Conservation (phyloP, 2,329 filamentous ascomycete species). For the Blastomyces gilchristii region DNA sequence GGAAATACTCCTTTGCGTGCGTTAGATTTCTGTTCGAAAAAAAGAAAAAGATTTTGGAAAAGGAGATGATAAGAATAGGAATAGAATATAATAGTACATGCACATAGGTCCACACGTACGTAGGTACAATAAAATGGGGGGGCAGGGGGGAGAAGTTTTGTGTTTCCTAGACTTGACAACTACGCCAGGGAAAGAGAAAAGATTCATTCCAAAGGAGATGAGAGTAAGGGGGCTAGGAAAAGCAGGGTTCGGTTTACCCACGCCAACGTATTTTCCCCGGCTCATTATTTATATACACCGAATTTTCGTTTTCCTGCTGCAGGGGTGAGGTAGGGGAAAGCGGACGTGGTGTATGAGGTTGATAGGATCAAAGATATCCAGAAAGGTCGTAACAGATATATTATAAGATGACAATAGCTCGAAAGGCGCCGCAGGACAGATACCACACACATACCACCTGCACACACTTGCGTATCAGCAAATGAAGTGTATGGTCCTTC, state of each 20-base stretch:
- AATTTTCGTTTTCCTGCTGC: background rate
- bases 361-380: background rate
- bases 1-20: background rate
- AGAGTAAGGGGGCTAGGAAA: background rate
- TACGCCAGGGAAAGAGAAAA: background rate
- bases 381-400: background rate
- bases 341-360: no score
- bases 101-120: background rate
- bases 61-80: background rate
- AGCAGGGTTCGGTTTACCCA: background rate
- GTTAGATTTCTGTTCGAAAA: background rate
- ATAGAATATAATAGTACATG: background rate
- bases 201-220: background rate
- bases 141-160: background rate
- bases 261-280: background rate
- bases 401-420: background rate
- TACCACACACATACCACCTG: background rate
- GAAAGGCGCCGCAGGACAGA: background rate
- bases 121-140: background rate
- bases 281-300: background rate
- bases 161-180: background rate
- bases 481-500: no score
- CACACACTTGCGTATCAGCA: background rate
- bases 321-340: background rate
- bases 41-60: background rate